These are phyloP conservation scores for Aspergillus fijiensis DNA, from an alignment of 2,329 filamentous ascomycete genomes.

Conservation along the genomic window DNA sequence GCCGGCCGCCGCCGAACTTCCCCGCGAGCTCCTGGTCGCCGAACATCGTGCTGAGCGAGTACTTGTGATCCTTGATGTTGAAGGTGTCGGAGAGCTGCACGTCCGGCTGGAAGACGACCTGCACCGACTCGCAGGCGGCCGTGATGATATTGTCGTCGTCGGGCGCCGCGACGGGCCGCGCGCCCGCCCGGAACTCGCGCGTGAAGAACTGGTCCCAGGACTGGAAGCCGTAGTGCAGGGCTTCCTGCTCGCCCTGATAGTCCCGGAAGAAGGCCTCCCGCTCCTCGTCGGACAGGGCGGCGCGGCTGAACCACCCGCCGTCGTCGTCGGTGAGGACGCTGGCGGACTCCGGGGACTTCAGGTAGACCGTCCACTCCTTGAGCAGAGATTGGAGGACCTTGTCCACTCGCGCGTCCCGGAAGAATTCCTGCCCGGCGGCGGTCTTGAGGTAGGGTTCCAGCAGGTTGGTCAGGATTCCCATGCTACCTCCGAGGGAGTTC, in stretches of 20 bases:
- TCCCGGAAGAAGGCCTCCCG: neutral
- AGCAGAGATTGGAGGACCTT: neutral
- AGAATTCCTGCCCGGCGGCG: neutral
- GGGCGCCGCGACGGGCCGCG: slow-evolving; percentile 61
- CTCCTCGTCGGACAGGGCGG: neutral
- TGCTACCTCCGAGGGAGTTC: neutral
- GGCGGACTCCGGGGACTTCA: neutral
- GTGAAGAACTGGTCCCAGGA: slow-evolving; percentile 70
- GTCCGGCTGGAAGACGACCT: slow-evolving; percentile 52
- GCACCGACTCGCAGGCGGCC: slow-evolving; percentile 64
- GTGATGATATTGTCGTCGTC: slow-evolving; percentile 49
- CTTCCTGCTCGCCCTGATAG: too few species aligned
- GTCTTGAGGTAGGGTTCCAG: neutral
- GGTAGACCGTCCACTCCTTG: neutral
- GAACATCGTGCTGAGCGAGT: slow-evolving; percentile 6
- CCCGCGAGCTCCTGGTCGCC: neutral
- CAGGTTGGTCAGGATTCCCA: neutral
- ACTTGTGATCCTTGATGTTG: slow-evolving; percentile 44
- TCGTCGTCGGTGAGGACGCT: neutral
- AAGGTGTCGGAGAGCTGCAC: slow-evolving; percentile 60
- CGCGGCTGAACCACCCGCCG: slow-evolving; percentile 2
- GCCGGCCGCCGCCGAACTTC: neutral
- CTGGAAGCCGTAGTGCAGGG: neutral
- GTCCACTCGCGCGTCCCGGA: neutral
- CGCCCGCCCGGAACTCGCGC: slow-evolving; percentile 52